Conservation (phyloP, 768 basidiomycete genomes). For the Rhizopogon vinicolor region DNA sequence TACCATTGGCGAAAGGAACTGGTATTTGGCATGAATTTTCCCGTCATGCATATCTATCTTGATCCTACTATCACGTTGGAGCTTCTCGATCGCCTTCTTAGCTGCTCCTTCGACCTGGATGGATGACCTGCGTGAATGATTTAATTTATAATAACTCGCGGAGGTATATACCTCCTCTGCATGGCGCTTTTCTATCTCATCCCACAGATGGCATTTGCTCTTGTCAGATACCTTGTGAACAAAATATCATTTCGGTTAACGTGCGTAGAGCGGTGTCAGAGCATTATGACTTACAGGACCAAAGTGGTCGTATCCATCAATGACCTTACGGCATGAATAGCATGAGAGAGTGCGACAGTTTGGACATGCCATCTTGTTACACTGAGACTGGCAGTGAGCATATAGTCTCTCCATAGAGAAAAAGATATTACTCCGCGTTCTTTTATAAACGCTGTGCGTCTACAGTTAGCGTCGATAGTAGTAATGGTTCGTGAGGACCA, state of each 20-base stretch:
- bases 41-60: conserved; percentile 43
- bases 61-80: conserved; percentile 47
- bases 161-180: conserved; percentile 48
- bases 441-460: conserved; percentile 68
- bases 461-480: conserved; percentile 1
- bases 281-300: conserved; percentile 34
- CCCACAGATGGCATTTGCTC: conserved; percentile 65
- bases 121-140: background rate
- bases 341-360: conserved; percentile 73
- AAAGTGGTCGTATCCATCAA: conserved; percentile 78
- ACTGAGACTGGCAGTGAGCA: conserved; percentile 36
- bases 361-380: conserved; percentile 89
- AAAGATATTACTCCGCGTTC: conserved; percentile 53
- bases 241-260: background rate
- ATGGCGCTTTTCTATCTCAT: conserved; percentile 59
- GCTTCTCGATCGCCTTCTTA: conserved; percentile 57
- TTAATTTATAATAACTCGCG: background rate
- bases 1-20: conserved; percentile 17
- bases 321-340: conserved; percentile 75
- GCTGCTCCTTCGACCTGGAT: conserved; percentile 64
- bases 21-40: conserved; percentile 34
- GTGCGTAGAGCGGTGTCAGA: background rate
- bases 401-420: background rate
- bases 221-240: conserved; percentile 25
- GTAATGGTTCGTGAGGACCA: conserved; percentile 8